Conservation (phyloP, 2,329 filamentous ascomycete species). For the Exophiala calicioides region DNA sequence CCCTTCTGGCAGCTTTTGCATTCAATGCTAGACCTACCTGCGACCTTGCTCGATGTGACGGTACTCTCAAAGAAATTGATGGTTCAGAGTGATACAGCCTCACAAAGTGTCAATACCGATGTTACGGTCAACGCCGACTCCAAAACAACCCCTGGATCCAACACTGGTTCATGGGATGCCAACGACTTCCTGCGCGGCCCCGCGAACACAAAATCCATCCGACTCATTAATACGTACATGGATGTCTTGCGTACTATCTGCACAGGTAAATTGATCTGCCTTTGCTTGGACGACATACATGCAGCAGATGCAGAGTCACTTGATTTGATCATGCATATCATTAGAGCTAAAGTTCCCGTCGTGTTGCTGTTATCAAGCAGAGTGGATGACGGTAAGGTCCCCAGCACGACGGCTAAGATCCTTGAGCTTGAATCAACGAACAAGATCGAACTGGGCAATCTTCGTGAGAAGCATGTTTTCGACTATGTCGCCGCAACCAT, state of each 20-base stretch:
- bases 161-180: conserved; percentile 21
- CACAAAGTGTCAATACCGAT: conserved; percentile 28
- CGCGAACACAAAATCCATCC: conserved; percentile 56
- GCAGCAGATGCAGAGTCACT: conserved; percentile 86
- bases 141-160: conserved; percentile 4
- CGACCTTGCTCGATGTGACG: conserved; percentile 59
- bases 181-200: conserved; percentile 41
- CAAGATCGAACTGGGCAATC: conserved; percentile 68
- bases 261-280: conserved; percentile 80
- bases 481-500: conserved; percentile 82
- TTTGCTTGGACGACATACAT: conserved; percentile 86
- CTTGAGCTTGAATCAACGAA: conserved; percentile 61
- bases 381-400: conserved; percentile 62
- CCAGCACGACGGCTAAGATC: conserved; percentile 42
- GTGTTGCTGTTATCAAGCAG: conserved; percentile 77
- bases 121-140: conserved; percentile 19
- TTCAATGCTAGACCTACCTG: conserved; percentile 61
- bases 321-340: conserved; percentile 78
- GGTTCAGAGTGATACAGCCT: conserved; percentile 17
- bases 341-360: conserved; percentile 75
- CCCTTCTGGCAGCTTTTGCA: conserved; percentile 61
- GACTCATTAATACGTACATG: conserved; percentile 83
- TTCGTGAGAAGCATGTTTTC: conserved; percentile 76
- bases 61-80: conserved; percentile 39
- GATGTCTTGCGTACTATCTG: conserved; percentile 83